Base-by-base conservation (phyloP, 495 filamentous ascomycete species). In the Lasiosphaeris hirsuta region DNA sequence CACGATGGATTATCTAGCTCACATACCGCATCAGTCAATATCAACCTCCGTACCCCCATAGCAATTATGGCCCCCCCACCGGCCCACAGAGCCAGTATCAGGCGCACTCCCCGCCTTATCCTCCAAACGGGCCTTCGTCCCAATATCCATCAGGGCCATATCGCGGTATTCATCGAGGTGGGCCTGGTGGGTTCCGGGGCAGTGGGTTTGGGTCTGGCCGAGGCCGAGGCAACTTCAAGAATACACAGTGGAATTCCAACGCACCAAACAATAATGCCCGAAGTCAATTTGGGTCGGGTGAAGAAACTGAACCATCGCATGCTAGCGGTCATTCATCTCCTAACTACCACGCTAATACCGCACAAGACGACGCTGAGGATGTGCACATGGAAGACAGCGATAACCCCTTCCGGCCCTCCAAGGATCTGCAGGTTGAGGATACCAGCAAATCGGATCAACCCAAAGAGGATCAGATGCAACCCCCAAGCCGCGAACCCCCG, bases 361-460 rank as follows among this genome's bases (percentile, higher is more conserved):
- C 65, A 10, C 43, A 53, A 5, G 59, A 59, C 5, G 23, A 30
- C 9, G 37, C 49, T 11, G 62, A 58, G 6, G 66, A 66, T 58
- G 56, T 73, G 59, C 33, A 67, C 44, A 65, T 62, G 48, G 75
- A 74, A 36, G 85, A 87, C 18, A 77, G 75, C 55, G 82, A 87
- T 23, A 81, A 84, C 65, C 73, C 81, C n/a, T 81, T 86, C 63
- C 71, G 83, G 56, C 81, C 79, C 11, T 77, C 84, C 2, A 86
- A 87, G 52, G 85, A 88, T 62, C 64, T 83, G 11, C 83, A 84
- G 50, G 77, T 78, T 30, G 88, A 89, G 64, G 84, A 88, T 63
- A 72, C 84, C 23, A 69, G 77, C 51, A 78, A 75, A 5, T 65
- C 75, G 7, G 73, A 75, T 38, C 65, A 70, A 50, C 63, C 72